Base-by-base conservation (phyloP, 768 basidiomycete species). In the Psilocybe cyanescens region DNA sequence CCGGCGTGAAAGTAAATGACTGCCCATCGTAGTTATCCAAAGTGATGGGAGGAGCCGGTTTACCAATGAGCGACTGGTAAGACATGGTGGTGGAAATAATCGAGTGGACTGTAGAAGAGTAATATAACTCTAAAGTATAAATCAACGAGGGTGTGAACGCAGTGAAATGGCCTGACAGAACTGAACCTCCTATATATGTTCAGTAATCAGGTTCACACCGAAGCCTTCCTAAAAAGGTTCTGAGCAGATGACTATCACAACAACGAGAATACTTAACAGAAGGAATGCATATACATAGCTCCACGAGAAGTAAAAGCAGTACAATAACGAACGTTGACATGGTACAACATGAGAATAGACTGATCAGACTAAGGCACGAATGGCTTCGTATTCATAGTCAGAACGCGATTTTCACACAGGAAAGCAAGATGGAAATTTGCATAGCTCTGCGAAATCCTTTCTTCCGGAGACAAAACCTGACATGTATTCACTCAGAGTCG, bases 21-120 rank as follows among this genome's bases (percentile, higher is more conserved):
- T 86, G 74, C 3, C 90, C 91, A 57, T 88, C 82, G 31, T 86
- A 81, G 65, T 90, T 86, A 33, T 78, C 81, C 3, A 95, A 80
- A 14, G 85, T 84, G 58, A 95, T 76, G 1, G 82, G 55, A 2
- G 94, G 93, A 0, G 91, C 92, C 12, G 72, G 71, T 69, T 90
- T 81, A 47, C 86, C 87, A 62, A 90, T 78, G 54, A 76, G 69
- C 49, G 67, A 62, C 55, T 70, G 66, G 60, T 39, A 52, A 33
- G 56, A 58, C 60, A 61, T 63, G 29, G 24, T 49, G 31, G 50
- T 17, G 14, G 44, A 24, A 24, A 24, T 24, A 24, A 24, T 24
- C 24, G 57, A 58, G 4, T n/a, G 24, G 41, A n/a, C 24, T 50
- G 8, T 12, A 31, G 41, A 58, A 24, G 28, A 33, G 28, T 52